Evolutionary conservation across 768 basidiomycete species (phyloP), one percentile per base, ranked within the genome.

Genomic region (Rhodotorula kratochvilovae): DNA sequence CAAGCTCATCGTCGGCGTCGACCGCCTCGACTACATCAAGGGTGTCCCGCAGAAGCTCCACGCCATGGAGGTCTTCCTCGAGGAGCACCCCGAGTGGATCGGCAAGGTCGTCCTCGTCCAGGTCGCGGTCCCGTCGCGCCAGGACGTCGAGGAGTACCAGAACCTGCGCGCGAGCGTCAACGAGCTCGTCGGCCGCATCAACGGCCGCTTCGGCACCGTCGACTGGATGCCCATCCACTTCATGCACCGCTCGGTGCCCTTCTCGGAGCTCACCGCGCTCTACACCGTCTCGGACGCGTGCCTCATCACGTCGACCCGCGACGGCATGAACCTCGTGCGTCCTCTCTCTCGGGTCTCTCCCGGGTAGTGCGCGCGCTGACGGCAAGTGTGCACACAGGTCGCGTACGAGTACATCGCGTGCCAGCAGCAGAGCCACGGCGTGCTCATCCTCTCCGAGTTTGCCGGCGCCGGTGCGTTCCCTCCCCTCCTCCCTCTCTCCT

Each of bases 181-280:
- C 83, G 94, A 99, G 80, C 87, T 99, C 59, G 96, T 99, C 42
- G 96, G 96, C 4, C 87, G 95, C 35, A 98, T 99, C 82, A 99
- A 99, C 79, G 96, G 96, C 15, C 89, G 93, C 16, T 99, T 99
- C 78, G 96, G 96, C 42, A 98, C 96, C 2, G 93, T 98, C 79
- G 96, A 99, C 77, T 98, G 95, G 80, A 96, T 97, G 92, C 96
- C 96, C 12, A 98, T 99, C 70, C 96, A 98, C 81, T 98, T 96
- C 81, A 92, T 98, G 91, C 95, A 98, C 85, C 94, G 94, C 81
- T 89, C 88, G 73, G 83, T 98, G 63, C 82, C 87, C 0, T 94
- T 97, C 78, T 91, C 96, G 79, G 96, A 99, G 79, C 85, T 99
- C 15, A 94, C 92, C 68, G 96, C 96, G n/a, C 85, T 99, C 65